Evolutionary conservation across 1,284 basidiomycete genomes (phyloP), one percentile per base, ranked within the genome.

Genomic region (Clitocybe nebularis): DNA sequence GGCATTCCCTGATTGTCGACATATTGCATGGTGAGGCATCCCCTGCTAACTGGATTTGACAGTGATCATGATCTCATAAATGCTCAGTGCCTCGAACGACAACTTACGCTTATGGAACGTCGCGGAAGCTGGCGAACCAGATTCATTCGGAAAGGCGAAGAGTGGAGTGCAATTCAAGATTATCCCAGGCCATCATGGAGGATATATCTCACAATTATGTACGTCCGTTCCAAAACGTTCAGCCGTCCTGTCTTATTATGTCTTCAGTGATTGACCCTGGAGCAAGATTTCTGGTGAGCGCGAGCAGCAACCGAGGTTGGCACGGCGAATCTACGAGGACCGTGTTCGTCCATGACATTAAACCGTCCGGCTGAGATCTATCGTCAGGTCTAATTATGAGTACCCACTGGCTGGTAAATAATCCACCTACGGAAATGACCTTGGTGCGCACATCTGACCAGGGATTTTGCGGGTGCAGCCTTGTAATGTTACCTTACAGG

Each of bases 61-160:
- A 47, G 39, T 46, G n/a, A 34, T 36, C 41, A 33, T 33, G 49
- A 33, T 47, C n/a, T n/a, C n/a, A n/a, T n/a, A n/a, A n/a, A n/a
- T n/a, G n/a, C n/a, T n/a, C n/a, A 93, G 91, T 46, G 95, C 92
- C 5, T 94, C 91, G 11, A 80, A 84, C 44, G 95, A 99, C 67
- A 97, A 97, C 58, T 79, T 99, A 45, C 76, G 96, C 20, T 62
- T 99, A 32, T 99, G 94, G 94, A 93, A 98, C 57, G 89, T 88
- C 21, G 77, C 80, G 14, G 87, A 92, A 51, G 78, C 80, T 32
- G 78, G 77, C 39, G 81, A 89, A 55, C 64, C 72, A 5, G 85
- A 88, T 55, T 71, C 70, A 5, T 72, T 57, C 40, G 74, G 75
- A 28, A 78, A 73, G 56, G 66, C 69, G 42, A 81, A 73, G 59